Evolutionary conservation across 768 basidiomycete species (phyloP).

Genomic region (Amanita polypyramis): DNA sequence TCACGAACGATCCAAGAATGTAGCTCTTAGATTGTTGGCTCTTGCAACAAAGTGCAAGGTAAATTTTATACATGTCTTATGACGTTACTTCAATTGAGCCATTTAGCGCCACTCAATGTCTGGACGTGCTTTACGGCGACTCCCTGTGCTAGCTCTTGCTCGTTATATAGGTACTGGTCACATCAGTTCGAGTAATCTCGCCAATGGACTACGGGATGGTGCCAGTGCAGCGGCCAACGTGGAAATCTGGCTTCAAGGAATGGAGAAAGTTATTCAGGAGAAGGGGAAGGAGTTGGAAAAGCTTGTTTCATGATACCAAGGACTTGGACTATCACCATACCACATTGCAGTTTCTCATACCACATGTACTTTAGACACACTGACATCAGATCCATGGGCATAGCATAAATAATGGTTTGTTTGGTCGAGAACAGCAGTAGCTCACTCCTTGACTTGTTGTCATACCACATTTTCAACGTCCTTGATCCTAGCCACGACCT

Average conservation of each 20-base stretch:
- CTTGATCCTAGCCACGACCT: too few relatives aligned
- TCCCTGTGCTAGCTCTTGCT: slow-evolving; percentile 92
- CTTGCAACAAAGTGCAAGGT: slow-evolving; percentile 80
- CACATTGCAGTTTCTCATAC: neutral
- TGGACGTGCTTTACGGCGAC: slow-evolving; percentile 79
- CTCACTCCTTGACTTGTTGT: too few relatives aligned
- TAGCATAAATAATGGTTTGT: neutral
- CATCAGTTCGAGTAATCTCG: slow-evolving; percentile 8
- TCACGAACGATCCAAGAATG: slow-evolving; percentile 38
- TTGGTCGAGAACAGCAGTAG: too few relatives aligned
- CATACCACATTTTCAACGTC: too few relatives aligned
- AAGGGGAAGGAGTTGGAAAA: slow-evolving; percentile 43
- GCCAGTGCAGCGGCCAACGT: slow-evolving; percentile 29
- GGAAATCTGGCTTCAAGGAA: slow-evolving; percentile 74
- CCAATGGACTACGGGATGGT: neutral
- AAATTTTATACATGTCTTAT: slow-evolving; percentile 19
- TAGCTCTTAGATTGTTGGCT: slow-evolving; percentile 47
- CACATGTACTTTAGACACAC: neutral
- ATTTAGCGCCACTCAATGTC: slow-evolving; percentile 73
- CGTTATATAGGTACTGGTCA: slow-evolving; percentile 59
- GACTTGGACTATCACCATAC: neutral
- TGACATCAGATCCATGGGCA: neutral
- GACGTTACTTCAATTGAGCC: slow-evolving; percentile 1
- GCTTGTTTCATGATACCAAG: slow-evolving; percentile 14
- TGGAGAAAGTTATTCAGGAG: slow-evolving; percentile 64